phyloP scores from a whole-genome alignment of 192 early-diverging fungal species.

The Pilaira anomala region DNA sequence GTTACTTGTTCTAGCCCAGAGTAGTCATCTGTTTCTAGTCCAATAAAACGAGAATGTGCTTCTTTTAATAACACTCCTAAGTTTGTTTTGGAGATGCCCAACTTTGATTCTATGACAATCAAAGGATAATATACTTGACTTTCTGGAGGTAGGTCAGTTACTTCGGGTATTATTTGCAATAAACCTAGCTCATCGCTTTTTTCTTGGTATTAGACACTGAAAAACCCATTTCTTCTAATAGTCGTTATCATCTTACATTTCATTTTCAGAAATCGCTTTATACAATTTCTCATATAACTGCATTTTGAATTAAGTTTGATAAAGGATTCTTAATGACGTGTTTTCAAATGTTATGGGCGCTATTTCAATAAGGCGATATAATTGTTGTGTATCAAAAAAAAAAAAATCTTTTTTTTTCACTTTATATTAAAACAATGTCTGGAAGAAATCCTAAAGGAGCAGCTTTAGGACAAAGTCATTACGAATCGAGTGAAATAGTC shows the following conservation, averaged over 20 bases:
- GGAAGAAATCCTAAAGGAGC: conserved; percentile 24
- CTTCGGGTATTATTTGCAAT: background rate
- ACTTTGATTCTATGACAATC: conserved; percentile 15
- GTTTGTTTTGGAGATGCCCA: conserved; percentile 11
- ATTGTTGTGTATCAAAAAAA: too few species aligned
- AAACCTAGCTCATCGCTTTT: conserved; percentile 30
- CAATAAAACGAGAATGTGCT: background rate
- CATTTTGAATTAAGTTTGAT: too few species aligned
- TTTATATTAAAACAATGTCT: conserved; percentile 8
- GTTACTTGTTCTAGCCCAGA: conserved; percentile 23
- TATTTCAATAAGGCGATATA: too few species aligned
- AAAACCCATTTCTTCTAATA: too few species aligned
- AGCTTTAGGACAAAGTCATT: conserved; percentile 32
- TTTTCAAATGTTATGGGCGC: too few species aligned
- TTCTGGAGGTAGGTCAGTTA: background rate
- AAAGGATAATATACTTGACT: conserved; percentile 18
- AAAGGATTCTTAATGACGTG: too few species aligned
- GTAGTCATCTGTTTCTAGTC: background rate
- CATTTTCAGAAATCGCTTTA: too few species aligned
- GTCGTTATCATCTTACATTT: too few species aligned
- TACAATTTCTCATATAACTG: too few species aligned
- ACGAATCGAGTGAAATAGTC: conserved; percentile 39
- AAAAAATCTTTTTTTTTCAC: too few species aligned
- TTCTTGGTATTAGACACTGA: background rate
- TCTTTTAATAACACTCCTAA: conserved; percentile 6